These are phyloP conservation scores for Pleurotus cornucopiae DNA, from an alignment of 768 basidiomycete genomes.

Conservation along the genomic window DNA sequence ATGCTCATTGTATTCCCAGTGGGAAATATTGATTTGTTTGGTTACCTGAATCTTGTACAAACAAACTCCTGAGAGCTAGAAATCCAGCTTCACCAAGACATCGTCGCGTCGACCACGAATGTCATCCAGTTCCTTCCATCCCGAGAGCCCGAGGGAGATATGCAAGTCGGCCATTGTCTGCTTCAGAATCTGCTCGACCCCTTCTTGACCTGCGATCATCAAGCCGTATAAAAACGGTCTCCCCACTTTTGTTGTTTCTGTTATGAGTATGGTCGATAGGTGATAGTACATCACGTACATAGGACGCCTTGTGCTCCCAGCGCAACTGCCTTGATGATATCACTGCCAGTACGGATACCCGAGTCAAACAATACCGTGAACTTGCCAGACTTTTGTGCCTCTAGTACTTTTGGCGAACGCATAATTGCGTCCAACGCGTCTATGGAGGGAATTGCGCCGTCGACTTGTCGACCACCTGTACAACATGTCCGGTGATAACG, in stretches of 20 bases:
- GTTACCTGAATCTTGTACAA: no score
- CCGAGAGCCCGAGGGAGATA: slow-evolving; percentile 55
- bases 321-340: slow-evolving; percentile 80
- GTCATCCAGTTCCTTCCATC: slow-evolving; percentile 54
- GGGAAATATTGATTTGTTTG: no score
- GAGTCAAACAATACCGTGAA: slow-evolving; percentile 72
- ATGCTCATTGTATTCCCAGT: no score
- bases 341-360: slow-evolving; percentile 78
- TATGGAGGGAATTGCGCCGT: slow-evolving; percentile 72
- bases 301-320: slow-evolving; percentile 81
- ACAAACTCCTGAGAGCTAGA: background rate
- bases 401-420: slow-evolving; percentile 51
- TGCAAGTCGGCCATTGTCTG: slow-evolving; percentile 68
- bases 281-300: slow-evolving; percentile 37
- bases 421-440: slow-evolving; percentile 66
- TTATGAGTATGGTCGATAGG: background rate
- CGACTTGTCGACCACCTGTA: slow-evolving; percentile 66
- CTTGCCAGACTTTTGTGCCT: slow-evolving; percentile 53
- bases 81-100: slow-evolving; percentile 28
- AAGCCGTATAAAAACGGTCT: slow-evolving; percentile 75
- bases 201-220: slow-evolving; percentile 62
- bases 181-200: slow-evolving; percentile 68
- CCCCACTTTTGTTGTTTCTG: slow-evolving; percentile 40
- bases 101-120: slow-evolving; percentile 56
- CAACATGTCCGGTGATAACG: background rate